Evolutionary conservation across 495 filamentous ascomycete genomes (phyloP).

Genomic region (Copromyces sp.): DNA sequence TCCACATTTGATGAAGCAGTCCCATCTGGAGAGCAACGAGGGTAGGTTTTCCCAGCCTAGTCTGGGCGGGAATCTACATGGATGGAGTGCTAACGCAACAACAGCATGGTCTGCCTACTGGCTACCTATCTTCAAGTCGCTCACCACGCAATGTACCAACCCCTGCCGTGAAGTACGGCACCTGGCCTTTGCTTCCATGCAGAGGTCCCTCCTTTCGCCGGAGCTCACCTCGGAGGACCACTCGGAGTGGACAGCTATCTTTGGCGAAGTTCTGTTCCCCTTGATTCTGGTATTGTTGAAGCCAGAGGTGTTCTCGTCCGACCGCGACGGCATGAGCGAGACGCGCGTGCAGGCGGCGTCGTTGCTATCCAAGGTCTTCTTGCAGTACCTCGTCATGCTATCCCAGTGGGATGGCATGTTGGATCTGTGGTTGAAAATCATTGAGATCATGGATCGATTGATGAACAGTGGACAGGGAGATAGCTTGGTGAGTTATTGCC

Average conservation of each 20-base stretch:
- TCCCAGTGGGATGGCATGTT: constrained; percentile 86
- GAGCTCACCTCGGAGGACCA: constrained; percentile 69
- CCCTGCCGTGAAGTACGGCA: constrained; percentile 90
- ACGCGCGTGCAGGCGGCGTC: constrained; percentile 88
- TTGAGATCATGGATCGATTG: constrained; percentile 90
- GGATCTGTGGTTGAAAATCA: constrained; percentile 82
- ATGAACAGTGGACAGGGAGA: constrained; percentile 96
- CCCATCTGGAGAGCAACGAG: constrained; percentile 81
- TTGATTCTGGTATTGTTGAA: constrained; percentile 81
- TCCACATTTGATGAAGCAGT: constrained; percentile 78
- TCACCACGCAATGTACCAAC: constrained; percentile 86
- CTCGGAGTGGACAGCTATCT: constrained; percentile 90
- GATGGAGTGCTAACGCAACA: constrained; percentile 13
- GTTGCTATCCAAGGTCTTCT: constrained; percentile 85
- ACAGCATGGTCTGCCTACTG: constrained; percentile 95
- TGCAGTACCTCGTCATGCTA: constrained; percentile 83
- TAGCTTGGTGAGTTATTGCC: constrained; percentile 54
- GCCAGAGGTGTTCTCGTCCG: constrained; percentile 89
- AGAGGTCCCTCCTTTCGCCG: constrained; percentile 70
- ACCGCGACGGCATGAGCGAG: constrained; percentile 89
- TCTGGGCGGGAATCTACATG: background rate
- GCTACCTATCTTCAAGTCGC: constrained; percentile 83
- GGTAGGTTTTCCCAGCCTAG: constrained; percentile 35
- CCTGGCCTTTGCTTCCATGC: constrained; percentile 76
- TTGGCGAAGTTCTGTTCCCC: constrained; percentile 91